phyloP scores from a whole-genome alignment of 768 basidiomycete species.

The Tulasnella sp. region DNA sequence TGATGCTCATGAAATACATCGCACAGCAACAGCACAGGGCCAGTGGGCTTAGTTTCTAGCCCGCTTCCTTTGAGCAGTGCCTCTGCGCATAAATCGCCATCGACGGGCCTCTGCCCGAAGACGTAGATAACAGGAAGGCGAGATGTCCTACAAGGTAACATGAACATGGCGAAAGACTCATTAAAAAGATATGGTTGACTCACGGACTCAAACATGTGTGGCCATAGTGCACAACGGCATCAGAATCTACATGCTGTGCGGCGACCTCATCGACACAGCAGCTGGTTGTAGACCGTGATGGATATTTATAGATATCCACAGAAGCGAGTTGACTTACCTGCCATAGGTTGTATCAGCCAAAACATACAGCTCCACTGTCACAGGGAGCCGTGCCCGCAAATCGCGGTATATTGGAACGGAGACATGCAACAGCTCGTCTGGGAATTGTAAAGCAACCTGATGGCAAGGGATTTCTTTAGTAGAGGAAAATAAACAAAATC shows the following conservation, averaged over 20 bases:
- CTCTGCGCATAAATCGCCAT: conserved; percentile 40
- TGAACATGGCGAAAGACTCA: neutral
- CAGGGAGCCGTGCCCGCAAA: conserved; percentile 42
- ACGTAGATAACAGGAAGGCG: conserved; percentile 84
- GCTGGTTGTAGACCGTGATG: no score
- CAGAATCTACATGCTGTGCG: conserved; percentile 86
- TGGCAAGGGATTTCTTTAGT: neutral
- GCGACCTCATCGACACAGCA: conserved; percentile 97
- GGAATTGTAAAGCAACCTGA: conserved; percentile 87
- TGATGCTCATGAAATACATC: conserved; percentile 69
- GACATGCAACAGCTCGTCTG: conserved; percentile 79
- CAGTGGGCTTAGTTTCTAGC: conserved; percentile 22
- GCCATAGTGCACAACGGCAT: conserved; percentile 88
- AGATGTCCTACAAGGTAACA: conserved; percentile 50
- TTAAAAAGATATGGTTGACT: conserved; percentile 23
- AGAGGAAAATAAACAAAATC: neutral
- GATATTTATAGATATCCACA: no score
- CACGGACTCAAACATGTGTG: conserved; percentile 92
- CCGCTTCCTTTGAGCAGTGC: conserved; percentile 29
- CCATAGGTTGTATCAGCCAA: conserved; percentile 98
- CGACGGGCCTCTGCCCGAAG: conserved; percentile 64
- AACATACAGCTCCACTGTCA: conserved; percentile 59
- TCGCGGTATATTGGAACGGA: conserved; percentile 72
- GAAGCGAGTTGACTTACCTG: conserved; percentile 61
- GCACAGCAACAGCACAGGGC: conserved; percentile 48